Conservation (phyloP, 2,329 filamentous ascomycete genomes). For the Fusarium praegraminearum region DNA sequence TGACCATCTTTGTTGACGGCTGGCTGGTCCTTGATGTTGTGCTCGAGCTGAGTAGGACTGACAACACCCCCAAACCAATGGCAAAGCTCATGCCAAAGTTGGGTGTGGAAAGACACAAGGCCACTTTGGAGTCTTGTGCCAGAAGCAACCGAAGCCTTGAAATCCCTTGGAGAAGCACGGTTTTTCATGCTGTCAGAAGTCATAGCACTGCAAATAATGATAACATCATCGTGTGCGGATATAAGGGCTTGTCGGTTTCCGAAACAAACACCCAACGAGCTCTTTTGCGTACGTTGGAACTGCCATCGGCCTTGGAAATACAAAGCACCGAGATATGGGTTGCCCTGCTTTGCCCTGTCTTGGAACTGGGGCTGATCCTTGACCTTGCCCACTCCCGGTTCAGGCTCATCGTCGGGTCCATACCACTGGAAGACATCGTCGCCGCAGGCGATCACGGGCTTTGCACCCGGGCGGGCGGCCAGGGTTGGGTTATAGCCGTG, state of each 20-base stretch:
- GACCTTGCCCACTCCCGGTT: slow-evolving; percentile 5
- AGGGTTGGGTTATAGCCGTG: slow-evolving; percentile 6
- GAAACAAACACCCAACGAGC: not conserved
- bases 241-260: slow-evolving; percentile 11
- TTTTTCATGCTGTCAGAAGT: not conserved
- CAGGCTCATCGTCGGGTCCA: slow-evolving; percentile 8
- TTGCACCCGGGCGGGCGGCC: not conserved
- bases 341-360: not conserved
- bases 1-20: not conserved
- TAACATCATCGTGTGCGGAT: not conserved
- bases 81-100: slow-evolving; percentile 16
- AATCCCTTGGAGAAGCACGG: not conserved
- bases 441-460: slow-evolving; percentile 7
- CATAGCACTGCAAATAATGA: slow-evolving; percentile 6
- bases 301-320: not conserved
- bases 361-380: not conserved
- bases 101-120: slow-evolving; percentile 4
- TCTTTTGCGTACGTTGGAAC: not conserved
- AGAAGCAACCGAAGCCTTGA: not conserved
- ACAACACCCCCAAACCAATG: slow-evolving; percentile 19
- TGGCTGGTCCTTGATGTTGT: slow-evolving; percentile 2
- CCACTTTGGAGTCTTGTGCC: not conserved
- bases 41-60: not conserved
- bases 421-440: slow-evolving; percentile 8
- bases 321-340: not conserved